Evolutionary conservation across 176 grass and related monocot genomes (phyloP), one percentile per base, ranked within the genome.

Genomic region (Tuctoria greenei): DNA sequence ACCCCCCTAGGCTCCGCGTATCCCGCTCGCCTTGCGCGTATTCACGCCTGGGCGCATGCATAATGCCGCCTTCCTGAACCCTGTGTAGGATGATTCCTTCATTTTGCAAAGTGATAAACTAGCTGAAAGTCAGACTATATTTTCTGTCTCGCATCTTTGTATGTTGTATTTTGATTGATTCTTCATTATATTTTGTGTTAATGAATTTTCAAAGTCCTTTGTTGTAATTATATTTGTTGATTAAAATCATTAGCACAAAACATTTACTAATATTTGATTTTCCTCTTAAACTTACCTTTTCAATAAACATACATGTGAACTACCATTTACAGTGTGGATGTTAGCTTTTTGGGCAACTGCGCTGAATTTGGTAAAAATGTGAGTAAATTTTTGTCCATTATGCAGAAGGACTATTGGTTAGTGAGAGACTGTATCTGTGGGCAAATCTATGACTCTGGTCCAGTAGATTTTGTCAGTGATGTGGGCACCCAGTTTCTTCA

Each of bases 371-470:
- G 40, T 37, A 27, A 77, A 58, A 15, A 59, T 42, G 5, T 83
- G 66, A 70, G 56, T 67, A 54, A 62, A 60, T 41, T 72, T 67
- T 41, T 72, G 62, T 86, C 20, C 35, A 23, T 79, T 66, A 17
- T 71, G 49, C 69, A 95, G 91, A 74, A 84, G 90, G 89, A 99
- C 55, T 92, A 90, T 85, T 70, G 67, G 54, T 74, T 95, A 59
- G 81, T 95, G 62, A 92, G 89, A 79, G 84, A 99, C 46, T 95
- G 85, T 46, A 88, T 95, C 45, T 92, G 82, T 37, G 95, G 89
- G 39, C 95, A 99, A 88, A 88, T 95, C 69, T 95, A 95, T 36
- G 95, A 99, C 63, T 99, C 95, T 62, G 74, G 84, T 35, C 92
- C 95, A 51, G 89, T 95, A 71, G 85, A 88, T 81, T 95, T 95